Evolutionary conservation across 495 filamentous ascomycete species (phyloP).

Genomic region (Hypoxylon lienhwacheense): DNA sequence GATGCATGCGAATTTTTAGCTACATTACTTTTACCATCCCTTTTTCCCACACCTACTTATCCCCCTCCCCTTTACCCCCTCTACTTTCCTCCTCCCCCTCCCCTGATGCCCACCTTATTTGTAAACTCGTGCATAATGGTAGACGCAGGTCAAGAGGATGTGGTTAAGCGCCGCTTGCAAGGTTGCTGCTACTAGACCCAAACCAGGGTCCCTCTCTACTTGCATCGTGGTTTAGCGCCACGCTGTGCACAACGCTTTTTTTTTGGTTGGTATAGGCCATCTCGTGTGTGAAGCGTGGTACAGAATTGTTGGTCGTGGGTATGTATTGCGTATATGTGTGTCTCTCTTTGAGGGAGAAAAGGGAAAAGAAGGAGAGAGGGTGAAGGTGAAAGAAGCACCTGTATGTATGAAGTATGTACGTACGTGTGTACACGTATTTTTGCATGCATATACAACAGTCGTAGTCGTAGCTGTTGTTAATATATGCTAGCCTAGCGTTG

Average conservation of each 20-base stretch:
- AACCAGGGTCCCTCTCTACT: constrained; percentile 17
- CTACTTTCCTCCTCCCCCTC: neutral
- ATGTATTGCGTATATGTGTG: constrained; percentile 9
- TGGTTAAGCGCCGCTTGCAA: constrained; percentile 36
- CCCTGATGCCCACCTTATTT: constrained; percentile 29
- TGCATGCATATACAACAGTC: neutral
- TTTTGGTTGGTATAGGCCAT: constrained; percentile 26
- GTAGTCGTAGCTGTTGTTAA: neutral
- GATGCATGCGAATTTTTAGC: constrained; percentile 13
- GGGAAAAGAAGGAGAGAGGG: too few species aligned
- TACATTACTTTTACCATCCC: too few species aligned
- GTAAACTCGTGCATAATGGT: constrained; percentile 33
- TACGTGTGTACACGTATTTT: neutral
- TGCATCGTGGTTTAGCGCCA: constrained; percentile 28
- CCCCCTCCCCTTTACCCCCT: constrained; percentile 7
- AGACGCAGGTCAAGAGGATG: constrained; percentile 39
- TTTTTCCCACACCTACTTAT: too few species aligned
- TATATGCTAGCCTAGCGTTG: constrained; percentile 6
- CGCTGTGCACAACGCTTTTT: too few species aligned
- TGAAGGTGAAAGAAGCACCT: too few species aligned
- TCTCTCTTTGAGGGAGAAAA: neutral
- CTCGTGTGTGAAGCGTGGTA: neutral
- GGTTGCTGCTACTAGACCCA: constrained; percentile 22
- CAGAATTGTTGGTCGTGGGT: neutral
- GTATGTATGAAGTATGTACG: neutral